Conservation (phyloP, 192 early-diverging fungal genomes). For the Physocladia obscura region DNA sequence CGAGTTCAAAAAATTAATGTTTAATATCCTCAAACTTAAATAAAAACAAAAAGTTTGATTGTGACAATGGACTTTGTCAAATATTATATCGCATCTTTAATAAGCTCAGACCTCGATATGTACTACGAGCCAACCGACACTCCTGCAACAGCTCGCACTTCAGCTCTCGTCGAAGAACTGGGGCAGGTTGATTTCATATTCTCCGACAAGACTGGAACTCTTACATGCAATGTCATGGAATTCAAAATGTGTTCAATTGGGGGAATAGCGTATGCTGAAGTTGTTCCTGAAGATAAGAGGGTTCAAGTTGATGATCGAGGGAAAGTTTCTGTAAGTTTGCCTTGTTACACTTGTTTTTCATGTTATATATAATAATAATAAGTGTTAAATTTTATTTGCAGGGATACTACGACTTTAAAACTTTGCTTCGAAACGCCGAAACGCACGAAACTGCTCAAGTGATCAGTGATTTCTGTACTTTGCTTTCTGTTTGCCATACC, state of each 20-base stretch:
- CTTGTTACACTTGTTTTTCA: background rate
- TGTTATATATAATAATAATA: background rate
- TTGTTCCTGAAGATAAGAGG: conserved; percentile 83
- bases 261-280: conserved; percentile 84
- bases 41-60: conserved; percentile 87
- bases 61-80: conserved; percentile 99
- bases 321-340: conserved; percentile 49
- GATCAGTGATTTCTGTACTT: conserved; percentile 85
- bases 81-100: conserved; percentile 84
- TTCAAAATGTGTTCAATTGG: conserved; percentile 79
- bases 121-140: conserved; percentile 92
- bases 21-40: background rate
- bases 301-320: conserved; percentile 66
- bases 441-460: conserved; percentile 25
- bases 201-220: conserved; percentile 82
- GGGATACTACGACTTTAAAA: conserved; percentile 50
- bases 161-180: conserved; percentile 95
- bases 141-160: conserved; percentile 90
- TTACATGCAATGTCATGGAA: conserved; percentile 63
- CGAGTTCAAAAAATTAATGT: background rate
- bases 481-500: conserved; percentile 93
- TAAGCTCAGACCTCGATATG: conserved; percentile 95
- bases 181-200: conserved; percentile 98
- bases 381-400: background rate
- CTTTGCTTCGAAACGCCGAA: conserved; percentile 39